Base-by-base conservation (phyloP, 768 basidiomycete genomes). In the Russula ochroleuca region DNA sequence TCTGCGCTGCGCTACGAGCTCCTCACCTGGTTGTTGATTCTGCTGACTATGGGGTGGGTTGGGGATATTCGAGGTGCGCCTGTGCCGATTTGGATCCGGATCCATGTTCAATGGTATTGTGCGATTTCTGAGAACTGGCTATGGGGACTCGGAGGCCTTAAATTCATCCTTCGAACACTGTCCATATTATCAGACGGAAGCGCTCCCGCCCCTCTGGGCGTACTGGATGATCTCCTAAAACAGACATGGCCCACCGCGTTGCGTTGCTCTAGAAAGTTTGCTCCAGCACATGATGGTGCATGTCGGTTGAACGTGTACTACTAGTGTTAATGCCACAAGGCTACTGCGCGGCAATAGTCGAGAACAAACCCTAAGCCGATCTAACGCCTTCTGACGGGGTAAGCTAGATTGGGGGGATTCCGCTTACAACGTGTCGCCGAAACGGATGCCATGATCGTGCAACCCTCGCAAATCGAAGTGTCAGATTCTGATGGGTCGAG, bases 271-370 rank as follows among this genome's bases (percentile, higher is more conserved):
- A 23, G 43, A 19, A 53, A 14, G 14, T n/a, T 23, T 7, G 31
- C 6, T 7, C 25, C 15, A 21, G n/a, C 15, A 50, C 54, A 57
- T 50, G 48, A 43, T 8, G 3, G 15, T 11, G 38, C 28, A 31
- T 38, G 33, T 35, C 13, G 8, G 15, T 31, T 35, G 53, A 55
- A 61, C 33, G 51, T 61, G 59, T 41, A 28, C 28, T 28, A 5
- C 28, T 28, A 5, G 21, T 17, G 45, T 19, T 52, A n/a, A 43
- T 52, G 59, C 59, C 50, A 43, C 61, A 48, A 61, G 60, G 51
- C 31, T 17, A 37, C 41, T 33, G 43, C 41, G 41, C 19, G 31
- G 28, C 51, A 53, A 53, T 11, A 45, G n/a, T 35, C 25, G 43
- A 49, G 43, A 38, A 14, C 28, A 19, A 37, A 28, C 28, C 28